Base-by-base conservation (phyloP, 2,329 filamentous ascomycete species). In the Calonectria hongkongensis region DNA sequence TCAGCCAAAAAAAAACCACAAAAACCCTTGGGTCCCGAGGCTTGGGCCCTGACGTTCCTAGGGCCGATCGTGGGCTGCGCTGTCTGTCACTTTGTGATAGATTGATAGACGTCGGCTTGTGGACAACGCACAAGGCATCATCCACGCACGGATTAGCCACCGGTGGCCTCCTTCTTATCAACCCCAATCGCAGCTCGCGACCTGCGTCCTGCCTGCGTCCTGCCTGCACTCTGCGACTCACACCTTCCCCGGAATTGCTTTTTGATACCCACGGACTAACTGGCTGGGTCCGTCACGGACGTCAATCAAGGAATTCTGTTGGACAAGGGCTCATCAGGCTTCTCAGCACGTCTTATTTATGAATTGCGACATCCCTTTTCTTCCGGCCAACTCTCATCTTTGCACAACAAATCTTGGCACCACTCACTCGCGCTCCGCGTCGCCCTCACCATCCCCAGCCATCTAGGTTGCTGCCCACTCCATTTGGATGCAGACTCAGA, bases 231-330 rank as follows among this genome's bases (percentile, higher is more conserved):
- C 56, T 58, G 47, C 66, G 67, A n/a, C 51, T 65, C 66, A 66
- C 43, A 58, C 66, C 50, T 69, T 30, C 63, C 66, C 64, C 56
- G 51, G 67, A 70, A 66, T 71, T 73, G 71, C 71, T 73, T 73
- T 73, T 73, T 70, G 71, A 70, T 70, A 73, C n/a, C 67, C 68
- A 65, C 65, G 56, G 70, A 65, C 70, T 72, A 65, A 72, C 48
- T 64, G 64, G 58, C 65, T 72, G 70, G 70, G 65, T 58, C 70
- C 65, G 36, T 72, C 70, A 72, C 70, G 70, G 70, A 72, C 70
- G 41, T 54, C 58, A 65, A 48, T 47, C 70, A 50, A 43, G 30
- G 30, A 4, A 65, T 65, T 43, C 67, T 72, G 70, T 68, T 72
- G 70, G 70, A 68, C 58, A 68, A 65, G 28, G 51, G 39, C 56